A percentile compares a stretch with the other conserved stretches of the same genome.
phyloP scores from a whole-genome alignment of 2,329 filamentous ascomycete genomes.

The Paecilomyces fulvus region DNA sequence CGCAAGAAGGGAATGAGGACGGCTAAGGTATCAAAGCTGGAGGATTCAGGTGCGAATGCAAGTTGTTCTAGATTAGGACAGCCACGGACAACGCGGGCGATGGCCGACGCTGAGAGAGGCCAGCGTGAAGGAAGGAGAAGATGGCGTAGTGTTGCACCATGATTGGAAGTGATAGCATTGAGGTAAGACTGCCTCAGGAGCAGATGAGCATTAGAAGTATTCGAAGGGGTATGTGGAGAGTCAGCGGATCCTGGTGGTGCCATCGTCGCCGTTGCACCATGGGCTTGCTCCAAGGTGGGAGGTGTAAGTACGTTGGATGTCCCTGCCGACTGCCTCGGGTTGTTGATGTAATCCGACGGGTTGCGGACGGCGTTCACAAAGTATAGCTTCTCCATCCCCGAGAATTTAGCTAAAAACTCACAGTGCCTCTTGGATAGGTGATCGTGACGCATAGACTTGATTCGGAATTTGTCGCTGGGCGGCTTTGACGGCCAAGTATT shows the following conservation, averaged over 20 bases:
- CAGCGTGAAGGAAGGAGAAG: slow-evolving; percentile 50
- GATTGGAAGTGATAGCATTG: slow-evolving; percentile 42
- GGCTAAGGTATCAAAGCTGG: slow-evolving; percentile 30
- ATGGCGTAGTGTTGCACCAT: slow-evolving; percentile 46
- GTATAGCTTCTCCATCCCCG: slow-evolving; percentile 44
- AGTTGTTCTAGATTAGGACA: slow-evolving; percentile 54
- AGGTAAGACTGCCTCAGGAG: slow-evolving; percentile 40
- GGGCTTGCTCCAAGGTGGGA: slow-evolving; percentile 13
- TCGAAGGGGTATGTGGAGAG: slow-evolving; percentile 8
- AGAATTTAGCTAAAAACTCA: slow-evolving; percentile 34
- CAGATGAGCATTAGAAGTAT: slow-evolving; percentile 16
- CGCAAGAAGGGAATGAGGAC: slow-evolving; percentile 33
- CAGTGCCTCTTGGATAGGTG: slow-evolving; percentile 37
- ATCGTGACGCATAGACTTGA: slow-evolving; percentile 45
- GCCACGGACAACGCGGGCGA: slow-evolving; percentile 44
- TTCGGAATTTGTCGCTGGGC: slow-evolving; percentile 20
- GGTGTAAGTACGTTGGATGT: slow-evolving; percentile 20
- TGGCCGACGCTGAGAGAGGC: slow-evolving; percentile 40
- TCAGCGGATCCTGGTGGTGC: slow-evolving; percentile 16
- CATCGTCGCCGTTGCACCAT: slow-evolving; percentile 14
- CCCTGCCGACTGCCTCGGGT: slow-evolving; percentile 12
- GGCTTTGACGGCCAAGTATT: slow-evolving; percentile 41
- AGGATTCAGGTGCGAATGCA: slow-evolving; percentile 40
- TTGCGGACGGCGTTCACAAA: slow-evolving; percentile 37
- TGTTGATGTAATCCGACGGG: slow-evolving; percentile 24